These are phyloP conservation scores for Erythrobasidium hasegawianum DNA, from an alignment of 1,284 basidiomycete genomes.

Conservation along the genomic window DNA sequence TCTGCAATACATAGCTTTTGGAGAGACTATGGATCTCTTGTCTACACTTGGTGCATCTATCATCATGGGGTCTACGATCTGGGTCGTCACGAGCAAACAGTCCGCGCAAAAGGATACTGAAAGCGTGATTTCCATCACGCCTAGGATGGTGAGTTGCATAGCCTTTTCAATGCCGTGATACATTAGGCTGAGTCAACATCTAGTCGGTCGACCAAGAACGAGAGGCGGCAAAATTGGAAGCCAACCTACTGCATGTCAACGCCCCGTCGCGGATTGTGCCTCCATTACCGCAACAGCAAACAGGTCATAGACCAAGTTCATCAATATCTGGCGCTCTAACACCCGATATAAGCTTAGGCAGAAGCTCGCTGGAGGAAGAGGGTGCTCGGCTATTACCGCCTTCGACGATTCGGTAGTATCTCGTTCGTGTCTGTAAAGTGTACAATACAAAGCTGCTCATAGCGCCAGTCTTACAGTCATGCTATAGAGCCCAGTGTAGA, in stretches of 20 bases:
- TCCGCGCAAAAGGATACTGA: neutral
- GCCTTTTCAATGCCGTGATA: neutral
- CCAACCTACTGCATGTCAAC: neutral
- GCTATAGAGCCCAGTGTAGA: no score
- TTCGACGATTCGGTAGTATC: no score
- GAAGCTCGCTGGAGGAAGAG: neutral
- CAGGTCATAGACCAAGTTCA: neutral
- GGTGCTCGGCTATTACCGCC: neutral
- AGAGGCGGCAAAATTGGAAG: slow-evolving; percentile 3
- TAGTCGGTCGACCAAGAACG: neutral
- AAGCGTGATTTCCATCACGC: neutral
- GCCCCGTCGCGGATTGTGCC: neutral
- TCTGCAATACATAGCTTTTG: slow-evolving; percentile 41
- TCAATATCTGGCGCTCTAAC: neutral
- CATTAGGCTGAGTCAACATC: neutral
- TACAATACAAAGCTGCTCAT: no score
- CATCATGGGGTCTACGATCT: slow-evolving; percentile 42
- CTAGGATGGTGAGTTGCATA: neutral
- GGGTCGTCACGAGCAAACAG: slow-evolving; percentile 37
- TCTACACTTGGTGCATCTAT: slow-evolving; percentile 41
- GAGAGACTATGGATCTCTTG: slow-evolving; percentile 39
- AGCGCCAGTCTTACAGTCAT: no score
- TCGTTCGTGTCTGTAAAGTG: no score
- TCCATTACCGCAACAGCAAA: neutral
- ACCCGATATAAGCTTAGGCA: neutral